These are phyloP conservation scores for Isoetes taiwanensis DNA, from an alignment of 75 land plant species.

Conservation along the genomic window DNA sequence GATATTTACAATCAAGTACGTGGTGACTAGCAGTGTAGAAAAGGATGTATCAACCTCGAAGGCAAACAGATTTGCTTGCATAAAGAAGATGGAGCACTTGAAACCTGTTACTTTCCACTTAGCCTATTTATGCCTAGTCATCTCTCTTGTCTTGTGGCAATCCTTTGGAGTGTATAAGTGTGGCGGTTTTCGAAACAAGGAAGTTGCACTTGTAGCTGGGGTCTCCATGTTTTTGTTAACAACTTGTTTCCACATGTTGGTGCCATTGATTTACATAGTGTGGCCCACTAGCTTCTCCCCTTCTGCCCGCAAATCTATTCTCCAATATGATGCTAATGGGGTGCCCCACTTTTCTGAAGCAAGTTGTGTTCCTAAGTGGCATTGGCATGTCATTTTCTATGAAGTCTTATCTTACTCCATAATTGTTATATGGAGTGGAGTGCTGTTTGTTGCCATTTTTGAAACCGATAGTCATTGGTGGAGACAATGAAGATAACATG, in stretches of 20 bases:
- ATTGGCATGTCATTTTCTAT: slow-evolving; percentile 9
- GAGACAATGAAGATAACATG: too few relatives aligned
- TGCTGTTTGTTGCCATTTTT: too few relatives aligned
- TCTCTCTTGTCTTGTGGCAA: background rate
- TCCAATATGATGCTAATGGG: slow-evolving; percentile 12
- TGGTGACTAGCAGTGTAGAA: slow-evolving; percentile 18
- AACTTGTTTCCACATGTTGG: slow-evolving; percentile 10
- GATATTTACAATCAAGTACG: slow-evolving; percentile 8
- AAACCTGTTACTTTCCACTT: slow-evolving; percentile 12
- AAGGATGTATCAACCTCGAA: background rate
- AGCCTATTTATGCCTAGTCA: background rate
- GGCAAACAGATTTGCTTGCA: too few relatives aligned
- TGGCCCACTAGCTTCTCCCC: slow-evolving; percentile 11
- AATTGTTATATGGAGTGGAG: slow-evolving; percentile 8
- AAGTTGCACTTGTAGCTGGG: slow-evolving; percentile 10
- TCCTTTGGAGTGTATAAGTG: background rate
- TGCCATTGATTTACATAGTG: slow-evolving; percentile 11
- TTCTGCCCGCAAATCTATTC: slow-evolving; percentile 14
- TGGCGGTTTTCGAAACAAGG: background rate
- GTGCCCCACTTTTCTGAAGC: slow-evolving; percentile 13
- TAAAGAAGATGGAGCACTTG: too few relatives aligned
- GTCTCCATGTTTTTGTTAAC: slow-evolving; percentile 12
- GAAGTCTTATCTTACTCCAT: slow-evolving; percentile 9
- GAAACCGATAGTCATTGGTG: too few relatives aligned
- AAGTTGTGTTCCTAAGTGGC: slow-evolving; percentile 9